Evolutionary conservation across 2,329 filamentous ascomycete genomes (phyloP).

Genomic region (Penicillium sp.): DNA sequence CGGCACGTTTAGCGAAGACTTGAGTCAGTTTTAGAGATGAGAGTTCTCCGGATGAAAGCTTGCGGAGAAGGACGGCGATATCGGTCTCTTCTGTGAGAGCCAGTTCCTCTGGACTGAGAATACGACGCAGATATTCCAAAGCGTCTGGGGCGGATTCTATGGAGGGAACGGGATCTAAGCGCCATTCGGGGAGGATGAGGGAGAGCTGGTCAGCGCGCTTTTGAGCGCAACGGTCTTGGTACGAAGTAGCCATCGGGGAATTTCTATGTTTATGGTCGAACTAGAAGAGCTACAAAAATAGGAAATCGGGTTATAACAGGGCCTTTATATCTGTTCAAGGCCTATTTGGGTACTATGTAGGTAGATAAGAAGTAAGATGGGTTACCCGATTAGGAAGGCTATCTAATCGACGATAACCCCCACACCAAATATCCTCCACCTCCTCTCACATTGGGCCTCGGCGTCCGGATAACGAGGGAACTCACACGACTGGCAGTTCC

Average conservation of each 20-base stretch:
- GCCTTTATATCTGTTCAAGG: neutral
- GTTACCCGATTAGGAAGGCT: conserved; percentile 27
- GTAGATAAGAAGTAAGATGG: conserved; percentile 20
- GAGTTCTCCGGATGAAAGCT: conserved; percentile 23
- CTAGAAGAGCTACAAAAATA: neutral
- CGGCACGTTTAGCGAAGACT: conserved; percentile 41
- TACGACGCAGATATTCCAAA: conserved; percentile 18
- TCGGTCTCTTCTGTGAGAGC: conserved; percentile 27
- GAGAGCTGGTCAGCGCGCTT: conserved; percentile 26
- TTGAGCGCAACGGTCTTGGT: conserved; percentile 25
- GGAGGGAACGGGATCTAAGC: conserved; percentile 23
- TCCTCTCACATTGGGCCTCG: conserved; percentile 35
- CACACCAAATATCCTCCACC: conserved; percentile 33
- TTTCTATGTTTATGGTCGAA: neutral
- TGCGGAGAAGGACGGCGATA: conserved; percentile 23
- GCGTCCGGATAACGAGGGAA: conserved; percentile 41
- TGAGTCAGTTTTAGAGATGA: conserved; percentile 26
- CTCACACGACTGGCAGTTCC: conserved; percentile 38
- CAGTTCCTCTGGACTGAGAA: conserved; percentile 19
- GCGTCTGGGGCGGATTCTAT: conserved; percentile 22
- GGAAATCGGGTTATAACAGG: neutral
- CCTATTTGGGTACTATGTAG: neutral
- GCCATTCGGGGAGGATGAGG: conserved; percentile 28
- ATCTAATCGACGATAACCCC: conserved; percentile 14
- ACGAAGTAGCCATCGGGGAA: conserved; percentile 12